phyloP scores from a whole-genome alignment of 176 grass and related monocot genomes.

The Aegilops bicornis region DNA sequence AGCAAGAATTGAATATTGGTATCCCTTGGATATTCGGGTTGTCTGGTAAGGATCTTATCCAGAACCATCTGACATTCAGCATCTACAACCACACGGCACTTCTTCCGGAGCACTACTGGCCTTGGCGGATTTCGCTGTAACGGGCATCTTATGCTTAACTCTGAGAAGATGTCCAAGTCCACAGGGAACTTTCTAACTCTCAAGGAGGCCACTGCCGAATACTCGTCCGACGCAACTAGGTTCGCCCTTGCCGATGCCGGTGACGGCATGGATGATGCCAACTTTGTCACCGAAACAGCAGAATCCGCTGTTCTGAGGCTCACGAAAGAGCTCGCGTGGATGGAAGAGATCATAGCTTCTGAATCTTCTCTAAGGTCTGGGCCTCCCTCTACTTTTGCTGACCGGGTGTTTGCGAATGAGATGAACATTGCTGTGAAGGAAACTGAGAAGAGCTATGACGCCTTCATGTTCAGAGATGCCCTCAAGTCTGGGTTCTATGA shows the following conservation, averaged over 20 bases:
- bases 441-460: conserved; percentile 67
- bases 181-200: conserved; percentile 84
- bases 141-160: conserved; percentile 88
- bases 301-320: conserved; percentile 75
- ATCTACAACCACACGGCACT: conserved; percentile 76
- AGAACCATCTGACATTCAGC: conserved; percentile 81
- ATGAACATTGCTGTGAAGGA: conserved; percentile 59
- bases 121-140: conserved; percentile 71
- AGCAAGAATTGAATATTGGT: conserved; percentile 85
- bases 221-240: conserved; percentile 78
- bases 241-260: conserved; percentile 86
- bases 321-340: conserved; percentile 80
- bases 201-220: conserved; percentile 54
- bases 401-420: conserved; percentile 78
- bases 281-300: conserved; percentile 82
- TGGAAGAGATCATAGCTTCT: conserved; percentile 66
- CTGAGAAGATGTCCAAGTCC: conserved; percentile 86
- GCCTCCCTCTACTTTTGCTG: conserved; percentile 50
- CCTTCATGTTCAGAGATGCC: conserved; percentile 79
- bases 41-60: conserved; percentile 82
- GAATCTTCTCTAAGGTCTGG: conserved; percentile 50
- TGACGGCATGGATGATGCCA: conserved; percentile 87
- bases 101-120: conserved; percentile 68
- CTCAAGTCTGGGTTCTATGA: conserved; percentile 83
- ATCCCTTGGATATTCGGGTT: conserved; percentile 78